phyloP scores from a whole-genome alignment of 2,329 filamentous ascomycete genomes.

The Alternaria metachromatica region DNA sequence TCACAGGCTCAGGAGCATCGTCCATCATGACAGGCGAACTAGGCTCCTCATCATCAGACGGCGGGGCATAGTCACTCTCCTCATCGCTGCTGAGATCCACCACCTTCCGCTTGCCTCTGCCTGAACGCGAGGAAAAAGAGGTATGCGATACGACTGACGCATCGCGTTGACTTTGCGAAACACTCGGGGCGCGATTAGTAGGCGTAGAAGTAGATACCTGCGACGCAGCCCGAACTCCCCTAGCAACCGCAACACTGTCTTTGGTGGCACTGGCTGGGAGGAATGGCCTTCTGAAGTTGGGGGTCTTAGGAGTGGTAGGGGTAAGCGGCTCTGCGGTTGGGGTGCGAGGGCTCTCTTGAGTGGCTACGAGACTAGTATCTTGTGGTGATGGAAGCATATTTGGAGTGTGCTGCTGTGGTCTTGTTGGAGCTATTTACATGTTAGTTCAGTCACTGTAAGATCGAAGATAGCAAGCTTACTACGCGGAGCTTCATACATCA shows the following conservation, averaged over 20 bases:
- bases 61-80: slow-evolving; percentile 8
- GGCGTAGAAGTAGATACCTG: slow-evolving; percentile 5
- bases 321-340: not conserved
- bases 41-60: slow-evolving; percentile 6
- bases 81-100: slow-evolving; percentile 15
- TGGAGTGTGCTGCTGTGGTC: not conserved
- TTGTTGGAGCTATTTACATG: not conserved
- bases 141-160: slow-evolving; percentile 3
- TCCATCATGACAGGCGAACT: not conserved
- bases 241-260: not conserved
- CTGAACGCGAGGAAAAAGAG: not conserved
- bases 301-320: not conserved
- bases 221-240: slow-evolving; percentile 3
- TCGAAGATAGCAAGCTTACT: not conserved
- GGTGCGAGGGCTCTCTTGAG: not conserved
- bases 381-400: not conserved
- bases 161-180: not conserved
- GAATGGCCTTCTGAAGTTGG: slow-evolving; percentile 16
- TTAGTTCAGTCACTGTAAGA: not conserved
- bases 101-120: slow-evolving; percentile 7
- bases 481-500: not conserved
- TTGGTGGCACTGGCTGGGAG: slow-evolving; percentile 7
- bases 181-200: not conserved
- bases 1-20: not conserved
- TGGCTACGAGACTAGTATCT: not conserved